Percentiles rank a stretch among this genome's conserved stretches.
These are phyloP conservation scores for Paulownia fortunei DNA, from an alignment of 257 asterid species.

Conservation along the genomic window DNA sequence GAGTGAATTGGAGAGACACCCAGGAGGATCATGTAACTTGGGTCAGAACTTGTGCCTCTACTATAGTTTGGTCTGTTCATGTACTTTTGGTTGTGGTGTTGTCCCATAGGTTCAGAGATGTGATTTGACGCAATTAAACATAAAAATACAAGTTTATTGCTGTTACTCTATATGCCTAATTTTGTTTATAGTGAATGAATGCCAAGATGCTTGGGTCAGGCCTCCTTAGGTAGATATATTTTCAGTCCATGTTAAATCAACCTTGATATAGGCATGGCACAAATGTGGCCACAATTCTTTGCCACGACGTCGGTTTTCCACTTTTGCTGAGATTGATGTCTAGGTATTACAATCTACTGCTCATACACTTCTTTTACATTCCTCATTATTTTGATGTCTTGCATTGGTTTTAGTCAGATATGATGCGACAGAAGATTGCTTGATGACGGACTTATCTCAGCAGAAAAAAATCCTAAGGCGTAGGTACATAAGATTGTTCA, in stretches of 20 bases:
- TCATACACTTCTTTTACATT: not conserved
- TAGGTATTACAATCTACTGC: conserved; percentile 7
- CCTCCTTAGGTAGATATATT: not conserved
- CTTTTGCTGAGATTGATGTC: conserved; percentile 23
- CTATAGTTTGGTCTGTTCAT: not conserved
- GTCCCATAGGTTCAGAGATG: conserved; percentile 1
- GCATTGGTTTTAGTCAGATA: conserved; percentile 80
- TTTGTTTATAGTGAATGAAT: not conserved
- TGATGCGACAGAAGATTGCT: conserved; percentile 65
- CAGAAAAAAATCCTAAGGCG: conserved; percentile 79
- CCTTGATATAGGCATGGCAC: conserved; percentile 11
- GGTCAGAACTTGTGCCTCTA: not conserved
- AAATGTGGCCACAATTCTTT: not conserved
- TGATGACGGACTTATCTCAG: conserved; percentile 69
- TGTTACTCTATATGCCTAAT: not conserved
- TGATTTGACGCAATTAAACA: not conserved
- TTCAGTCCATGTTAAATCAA: not conserved
- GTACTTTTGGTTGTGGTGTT: not conserved
- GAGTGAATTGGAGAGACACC: not conserved
- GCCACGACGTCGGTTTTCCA: not conserved
- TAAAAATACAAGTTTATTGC: not conserved
- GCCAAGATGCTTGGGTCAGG: not conserved
- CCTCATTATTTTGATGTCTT: conserved; percentile 29
- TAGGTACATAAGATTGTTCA: conserved; percentile 54
- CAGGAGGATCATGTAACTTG: not conserved